These are phyloP conservation scores for Falciphora oryzae DNA, from an alignment of 2,329 filamentous ascomycete genomes.

Conservation along the genomic window DNA sequence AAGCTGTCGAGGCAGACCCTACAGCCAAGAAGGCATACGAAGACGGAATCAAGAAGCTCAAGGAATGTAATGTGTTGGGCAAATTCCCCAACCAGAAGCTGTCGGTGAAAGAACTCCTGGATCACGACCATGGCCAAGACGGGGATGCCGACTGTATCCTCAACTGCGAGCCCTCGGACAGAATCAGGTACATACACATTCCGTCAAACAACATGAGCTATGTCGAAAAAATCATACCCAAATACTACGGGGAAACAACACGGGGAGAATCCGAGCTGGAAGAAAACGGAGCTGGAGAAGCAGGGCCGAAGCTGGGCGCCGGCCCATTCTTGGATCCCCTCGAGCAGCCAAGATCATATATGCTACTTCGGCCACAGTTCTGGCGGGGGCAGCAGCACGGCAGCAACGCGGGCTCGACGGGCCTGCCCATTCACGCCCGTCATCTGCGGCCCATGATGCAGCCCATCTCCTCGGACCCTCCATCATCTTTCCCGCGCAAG, in stretches of 20 bases:
- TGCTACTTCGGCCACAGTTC: slow-evolving; percentile 24
- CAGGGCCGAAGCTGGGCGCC: not conserved
- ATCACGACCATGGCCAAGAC: not conserved
- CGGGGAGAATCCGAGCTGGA: no score
- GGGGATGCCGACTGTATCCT: not conserved
- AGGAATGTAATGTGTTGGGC: not conserved
- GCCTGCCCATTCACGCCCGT: slow-evolving; percentile 23
- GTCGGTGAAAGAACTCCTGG: not conserved
- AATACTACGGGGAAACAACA: not conserved
- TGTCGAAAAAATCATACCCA: slow-evolving; percentile 15
- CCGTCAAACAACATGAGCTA: slow-evolving; percentile 19
- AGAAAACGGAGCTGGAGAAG: no score
- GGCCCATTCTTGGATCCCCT: not conserved
- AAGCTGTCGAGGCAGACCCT: no score
- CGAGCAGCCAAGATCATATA: slow-evolving; percentile 15
- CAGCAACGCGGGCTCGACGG: slow-evolving; percentile 2
- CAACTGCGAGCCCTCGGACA: not conserved
- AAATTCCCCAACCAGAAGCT: not conserved
- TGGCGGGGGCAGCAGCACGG: slow-evolving; percentile 32
- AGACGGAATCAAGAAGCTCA: not conserved
- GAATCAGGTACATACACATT: slow-evolving; percentile 17
- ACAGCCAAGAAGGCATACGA: no score
- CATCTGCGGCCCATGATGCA: slow-evolving; percentile 32
- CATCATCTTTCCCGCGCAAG: not conserved
- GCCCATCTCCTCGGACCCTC: slow-evolving; percentile 24